Conservation (phyloP, 768 basidiomycete species). For the Hydnum rufescens region DNA sequence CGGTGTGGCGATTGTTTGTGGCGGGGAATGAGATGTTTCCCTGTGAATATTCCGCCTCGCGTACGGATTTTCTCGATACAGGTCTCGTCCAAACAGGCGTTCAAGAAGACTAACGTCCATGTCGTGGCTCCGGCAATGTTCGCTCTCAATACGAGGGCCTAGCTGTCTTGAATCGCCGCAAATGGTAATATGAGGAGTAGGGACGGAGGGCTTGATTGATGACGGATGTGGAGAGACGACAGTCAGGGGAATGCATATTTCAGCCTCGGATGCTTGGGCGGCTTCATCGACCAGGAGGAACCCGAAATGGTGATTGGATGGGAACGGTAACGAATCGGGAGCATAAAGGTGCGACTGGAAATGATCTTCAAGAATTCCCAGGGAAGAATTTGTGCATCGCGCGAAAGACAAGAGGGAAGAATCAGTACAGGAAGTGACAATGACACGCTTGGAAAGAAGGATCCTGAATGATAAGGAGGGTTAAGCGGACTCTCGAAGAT, state of each 20-base stretch:
- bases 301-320: slow-evolving; percentile 1
- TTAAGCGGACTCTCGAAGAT: not conserved
- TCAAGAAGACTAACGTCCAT: slow-evolving; percentile 43
- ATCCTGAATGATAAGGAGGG: not conserved
- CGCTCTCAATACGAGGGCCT: slow-evolving; percentile 44
- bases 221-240: not conserved
- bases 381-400: not conserved
- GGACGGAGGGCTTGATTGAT: not conserved
- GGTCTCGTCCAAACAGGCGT: slow-evolving; percentile 31
- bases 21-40: not conserved
- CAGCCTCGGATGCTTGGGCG: slow-evolving; percentile 7
- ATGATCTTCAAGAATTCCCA: not conserved
- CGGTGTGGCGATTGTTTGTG: not conserved
- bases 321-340: not conserved
- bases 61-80: slow-evolving; percentile 9
- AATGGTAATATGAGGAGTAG: slow-evolving; percentile 31
- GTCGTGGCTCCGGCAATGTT: slow-evolving; percentile 35
- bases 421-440: not conserved
- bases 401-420: not conserved
- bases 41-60: not conserved
- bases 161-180: slow-evolving; percentile 56
- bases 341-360: not conserved
- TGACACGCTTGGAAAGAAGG: not conserved
- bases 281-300: slow-evolving; percentile 10
- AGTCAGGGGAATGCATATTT: slow-evolving; percentile 1